Evolutionary conservation across 192 early-diverging fungal genomes (phyloP), one percentile per base, ranked within the genome.

Genomic region (Chytriomyces sp.): DNA sequence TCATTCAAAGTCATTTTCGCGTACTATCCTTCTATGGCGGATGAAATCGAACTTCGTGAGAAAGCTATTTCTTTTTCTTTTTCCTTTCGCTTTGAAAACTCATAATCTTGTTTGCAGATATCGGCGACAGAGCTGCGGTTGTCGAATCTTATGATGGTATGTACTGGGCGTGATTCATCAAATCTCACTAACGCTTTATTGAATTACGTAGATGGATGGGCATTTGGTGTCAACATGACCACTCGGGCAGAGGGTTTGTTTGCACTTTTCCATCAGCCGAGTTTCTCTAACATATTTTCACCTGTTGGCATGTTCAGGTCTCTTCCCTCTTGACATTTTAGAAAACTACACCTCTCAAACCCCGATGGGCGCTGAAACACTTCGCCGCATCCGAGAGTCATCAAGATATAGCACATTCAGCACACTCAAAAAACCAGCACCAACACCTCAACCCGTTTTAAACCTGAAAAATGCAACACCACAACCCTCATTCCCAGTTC

Each of bases 71-170:
- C 53, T 57, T 18, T 57, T 11, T 3, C 0, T 11, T 57, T n/a
- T n/a, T n/a, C 11, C 53, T 57, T 0, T 11, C 53, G 53, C 11
- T 57, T 57, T 57, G 0, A 57, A 35, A 35, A 35, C 28, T 35
- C 28, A 35, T 35, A 35, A 35, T 57, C 53, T 57, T 57, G 20
- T 44, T 18, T 45, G 0, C n/a, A 74, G 53, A 45, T 9, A 8
- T 50, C 24, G 76, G 76, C 49, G 67, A 77, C 61, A 18, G 64
- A 18, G 76, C 61, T 6, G 23, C 46, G 2, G 76, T 77, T 1
- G 43, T 50, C 45, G 76, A 69, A 9, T 66, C 69, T 45, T 77
- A 77, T 48, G 76, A 77, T 68, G 76, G 59, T 46, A 60, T 49
- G 3, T 57, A 57, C 20, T 57, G 11, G 0, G 2, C 53, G 20